A percentile compares a stretch with the other conserved stretches of the same genome.
These are phyloP conservation scores for Scutellaria barbata DNA, from an alignment of 257 asterid species.

Conservation along the genomic window DNA sequence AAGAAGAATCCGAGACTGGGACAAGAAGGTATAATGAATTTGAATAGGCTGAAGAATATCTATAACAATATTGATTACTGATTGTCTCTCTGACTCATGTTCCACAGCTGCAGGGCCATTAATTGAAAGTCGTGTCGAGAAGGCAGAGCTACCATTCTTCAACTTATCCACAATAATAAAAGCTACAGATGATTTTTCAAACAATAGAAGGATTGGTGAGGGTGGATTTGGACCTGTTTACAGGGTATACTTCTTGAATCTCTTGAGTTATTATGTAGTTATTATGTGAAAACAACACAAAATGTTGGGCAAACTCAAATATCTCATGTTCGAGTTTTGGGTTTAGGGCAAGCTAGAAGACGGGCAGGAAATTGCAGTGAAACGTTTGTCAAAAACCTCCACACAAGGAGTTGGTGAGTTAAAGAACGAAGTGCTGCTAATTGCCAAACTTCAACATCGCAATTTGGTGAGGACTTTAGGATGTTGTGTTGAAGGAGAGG, in stretches of 20 bases:
- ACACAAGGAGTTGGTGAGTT: not conserved
- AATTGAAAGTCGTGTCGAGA: not conserved
- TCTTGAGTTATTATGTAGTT: not conserved
- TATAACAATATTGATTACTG: not conserved
- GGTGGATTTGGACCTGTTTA: slow-evolving; percentile 22
- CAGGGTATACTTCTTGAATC: not conserved
- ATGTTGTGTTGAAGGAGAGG: not conserved
- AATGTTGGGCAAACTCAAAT: too few species aligned
- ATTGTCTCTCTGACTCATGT: not conserved
- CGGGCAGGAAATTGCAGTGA: slow-evolving; percentile 7
- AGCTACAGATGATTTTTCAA: not conserved
- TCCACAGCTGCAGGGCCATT: not conserved
- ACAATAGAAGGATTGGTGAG: not conserved
- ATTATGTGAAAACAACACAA: not conserved
- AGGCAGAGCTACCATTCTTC: not conserved
- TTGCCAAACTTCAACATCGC: slow-evolving; percentile 1
- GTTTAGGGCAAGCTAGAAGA: not conserved
- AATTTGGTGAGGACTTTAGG: slow-evolving; percentile 2
- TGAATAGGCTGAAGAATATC: not conserved
- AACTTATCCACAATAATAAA: not conserved
- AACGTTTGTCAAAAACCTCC: not conserved
- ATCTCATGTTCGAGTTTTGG: not conserved
- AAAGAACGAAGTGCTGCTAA: not conserved
- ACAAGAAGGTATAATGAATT: not conserved
- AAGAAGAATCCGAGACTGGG: not conserved